Evolutionary conservation across 2,329 filamentous ascomycete species (phyloP).

Genomic region (Phoma sp.): DNA sequence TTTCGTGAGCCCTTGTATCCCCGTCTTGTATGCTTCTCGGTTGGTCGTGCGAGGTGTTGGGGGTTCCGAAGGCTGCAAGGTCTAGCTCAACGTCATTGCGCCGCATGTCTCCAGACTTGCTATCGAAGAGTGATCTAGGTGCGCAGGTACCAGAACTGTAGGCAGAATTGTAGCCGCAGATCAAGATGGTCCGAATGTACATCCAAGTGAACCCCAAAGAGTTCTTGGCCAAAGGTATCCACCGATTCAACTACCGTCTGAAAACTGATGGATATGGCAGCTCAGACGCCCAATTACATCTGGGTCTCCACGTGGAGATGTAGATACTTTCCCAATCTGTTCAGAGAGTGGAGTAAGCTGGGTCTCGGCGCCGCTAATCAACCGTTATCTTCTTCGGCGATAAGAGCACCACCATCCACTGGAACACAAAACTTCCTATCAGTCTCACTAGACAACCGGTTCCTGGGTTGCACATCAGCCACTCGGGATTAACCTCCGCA

Average conservation of each 20-base stretch:
- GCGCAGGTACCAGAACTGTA: neutral
- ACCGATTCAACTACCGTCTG: too few relatives aligned
- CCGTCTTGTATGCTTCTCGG: too few relatives aligned
- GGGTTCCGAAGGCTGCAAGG: neutral
- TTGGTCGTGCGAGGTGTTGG: neutral
- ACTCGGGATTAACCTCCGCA: neutral
- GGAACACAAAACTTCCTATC: neutral
- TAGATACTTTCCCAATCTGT: neutral
- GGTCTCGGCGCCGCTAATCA: neutral
- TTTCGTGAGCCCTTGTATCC: neutral
- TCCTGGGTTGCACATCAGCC: neutral
- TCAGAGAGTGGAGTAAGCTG: neutral
- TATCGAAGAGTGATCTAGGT: too few relatives aligned
- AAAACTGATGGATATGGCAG: too few relatives aligned
- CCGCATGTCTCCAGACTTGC: too few relatives aligned
- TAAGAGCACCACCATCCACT: slow-evolving; percentile 1
- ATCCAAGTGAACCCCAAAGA: too few relatives aligned
- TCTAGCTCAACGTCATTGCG: too few relatives aligned
- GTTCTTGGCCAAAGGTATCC: too few relatives aligned
- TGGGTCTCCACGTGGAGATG: neutral
- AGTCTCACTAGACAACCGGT: neutral
- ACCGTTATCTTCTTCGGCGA: slow-evolving; percentile 1
- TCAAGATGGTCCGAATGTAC: too few relatives aligned
- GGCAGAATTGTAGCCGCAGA: too few relatives aligned
- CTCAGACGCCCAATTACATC: too few relatives aligned